Conservation (phyloP, 345 rosid species). For the Carallia brachiata region DNA sequence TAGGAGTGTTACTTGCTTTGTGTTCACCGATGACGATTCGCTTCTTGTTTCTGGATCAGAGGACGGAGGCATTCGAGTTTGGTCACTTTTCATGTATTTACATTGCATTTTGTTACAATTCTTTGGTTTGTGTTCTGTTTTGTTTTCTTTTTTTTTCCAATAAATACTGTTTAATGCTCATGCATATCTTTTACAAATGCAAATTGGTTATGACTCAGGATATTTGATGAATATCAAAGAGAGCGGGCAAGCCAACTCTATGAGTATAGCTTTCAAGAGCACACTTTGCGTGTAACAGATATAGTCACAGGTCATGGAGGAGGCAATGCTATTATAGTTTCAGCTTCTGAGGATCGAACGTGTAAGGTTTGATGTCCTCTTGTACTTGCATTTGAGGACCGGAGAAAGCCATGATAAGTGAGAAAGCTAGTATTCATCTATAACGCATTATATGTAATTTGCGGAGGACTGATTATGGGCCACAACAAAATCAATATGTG, state of each 20-base stretch:
- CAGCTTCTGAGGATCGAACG: conserved; percentile 82
- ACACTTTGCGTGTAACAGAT: conserved; percentile 60
- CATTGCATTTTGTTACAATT: not conserved
- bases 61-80: conserved; percentile 74
- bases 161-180: not conserved
- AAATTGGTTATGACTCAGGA: conserved; percentile 35
- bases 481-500: no score
- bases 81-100: conserved; percentile 70
- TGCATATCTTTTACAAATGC: not conserved
- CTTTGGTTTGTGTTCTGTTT: not conserved
- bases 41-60: conserved; percentile 78
- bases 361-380: conserved; percentile 59
- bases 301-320: conserved; percentile 67
- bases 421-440: not conserved
- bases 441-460: no score
- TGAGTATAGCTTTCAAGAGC: conserved; percentile 55
- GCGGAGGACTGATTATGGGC: no score
- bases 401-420: not conserved
- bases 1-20: conserved; percentile 66
- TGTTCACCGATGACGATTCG: conserved; percentile 71
- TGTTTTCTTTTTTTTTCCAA: not conserved
- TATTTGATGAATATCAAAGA: conserved; percentile 59
- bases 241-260: conserved; percentile 54
- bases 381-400: not conserved
- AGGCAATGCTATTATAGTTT: conserved; percentile 59